Evolutionary conservation across 2,329 filamentous ascomycete genomes (phyloP).

Genomic region (Ambrosiella cleistominuta): DNA sequence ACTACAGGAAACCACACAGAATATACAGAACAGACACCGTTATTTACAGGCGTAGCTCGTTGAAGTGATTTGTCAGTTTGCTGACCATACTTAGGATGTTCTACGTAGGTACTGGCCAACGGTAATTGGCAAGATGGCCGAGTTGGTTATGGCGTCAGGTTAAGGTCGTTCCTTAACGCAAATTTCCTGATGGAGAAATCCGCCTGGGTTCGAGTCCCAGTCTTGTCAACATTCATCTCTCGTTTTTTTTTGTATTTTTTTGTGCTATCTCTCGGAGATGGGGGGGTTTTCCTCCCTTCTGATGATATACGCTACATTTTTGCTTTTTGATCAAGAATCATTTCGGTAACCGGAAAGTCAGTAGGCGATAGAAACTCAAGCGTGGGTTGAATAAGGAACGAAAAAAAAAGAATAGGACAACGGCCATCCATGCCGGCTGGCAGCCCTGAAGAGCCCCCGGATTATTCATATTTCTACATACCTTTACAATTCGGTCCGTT

Average conservation of each 20-base stretch:
- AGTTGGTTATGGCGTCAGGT: conserved; percentile 23
- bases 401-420: neutral
- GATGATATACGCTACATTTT: too few species aligned
- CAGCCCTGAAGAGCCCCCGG: too few species aligned
- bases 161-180: conserved; percentile 17
- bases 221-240: conserved; percentile 9
- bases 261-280: neutral
- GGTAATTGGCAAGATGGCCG: conserved; percentile 19
- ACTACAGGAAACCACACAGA: neutral
- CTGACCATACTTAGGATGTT: neutral
- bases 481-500: too few species aligned
- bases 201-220: conserved; percentile 13
- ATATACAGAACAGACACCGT: neutral
- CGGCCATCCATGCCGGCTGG: too few species aligned
- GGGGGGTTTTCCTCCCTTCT: neutral
- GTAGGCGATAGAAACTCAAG: too few species aligned
- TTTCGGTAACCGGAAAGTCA: too few species aligned
- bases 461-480: too few species aligned
- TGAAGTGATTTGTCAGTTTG: neutral
- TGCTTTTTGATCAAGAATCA: too few species aligned
- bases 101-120: neutral
- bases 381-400: too few species aligned
- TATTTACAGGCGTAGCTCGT: neutral
- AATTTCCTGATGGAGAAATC: conserved; percentile 13
- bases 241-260: neutral